A percentile compares a stretch with the other conserved stretches of the same genome.
phyloP scores from a whole-genome alignment of 768 basidiomycete species.

The Trametes sanguinea region DNA sequence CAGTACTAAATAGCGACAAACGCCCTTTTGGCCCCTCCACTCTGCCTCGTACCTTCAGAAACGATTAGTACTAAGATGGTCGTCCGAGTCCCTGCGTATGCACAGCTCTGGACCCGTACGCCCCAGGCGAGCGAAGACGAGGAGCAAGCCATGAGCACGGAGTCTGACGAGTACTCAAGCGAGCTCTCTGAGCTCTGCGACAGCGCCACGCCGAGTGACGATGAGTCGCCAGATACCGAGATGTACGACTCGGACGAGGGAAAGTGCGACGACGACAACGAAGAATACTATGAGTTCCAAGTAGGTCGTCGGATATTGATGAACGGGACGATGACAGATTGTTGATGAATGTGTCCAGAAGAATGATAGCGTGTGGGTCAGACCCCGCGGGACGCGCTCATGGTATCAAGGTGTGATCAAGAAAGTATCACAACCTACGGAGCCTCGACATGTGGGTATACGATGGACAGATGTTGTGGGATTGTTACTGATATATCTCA shows the following conservation, averaged over 20 bases:
- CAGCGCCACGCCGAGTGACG: constrained; percentile 10
- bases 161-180: constrained; percentile 10
- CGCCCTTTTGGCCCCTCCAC: background rate
- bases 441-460: background rate
- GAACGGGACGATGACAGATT: background rate
- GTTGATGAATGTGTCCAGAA: constrained; percentile 1
- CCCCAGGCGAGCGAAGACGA: constrained; percentile 16
- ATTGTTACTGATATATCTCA: background rate
- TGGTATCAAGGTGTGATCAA: constrained; percentile 18
- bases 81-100: constrained; percentile 2
- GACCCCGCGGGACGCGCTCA: constrained; percentile 8
- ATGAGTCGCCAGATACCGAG: constrained; percentile 18
- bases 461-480: background rate
- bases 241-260: constrained; percentile 4
- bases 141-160: background rate
- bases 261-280: constrained; percentile 6
- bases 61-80: background rate
- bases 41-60: background rate
- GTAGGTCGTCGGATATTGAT: constrained; percentile 9
- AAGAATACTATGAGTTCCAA: constrained; percentile 3
- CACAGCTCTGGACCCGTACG: constrained; percentile 5
- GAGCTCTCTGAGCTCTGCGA: constrained; percentile 19
- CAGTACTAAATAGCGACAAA: background rate
- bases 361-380: constrained; percentile 18
- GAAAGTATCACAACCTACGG: constrained; percentile 7